Evolutionary conservation across 495 filamentous ascomycete species (phyloP).

Genomic region (Penicillium arizonense): DNA sequence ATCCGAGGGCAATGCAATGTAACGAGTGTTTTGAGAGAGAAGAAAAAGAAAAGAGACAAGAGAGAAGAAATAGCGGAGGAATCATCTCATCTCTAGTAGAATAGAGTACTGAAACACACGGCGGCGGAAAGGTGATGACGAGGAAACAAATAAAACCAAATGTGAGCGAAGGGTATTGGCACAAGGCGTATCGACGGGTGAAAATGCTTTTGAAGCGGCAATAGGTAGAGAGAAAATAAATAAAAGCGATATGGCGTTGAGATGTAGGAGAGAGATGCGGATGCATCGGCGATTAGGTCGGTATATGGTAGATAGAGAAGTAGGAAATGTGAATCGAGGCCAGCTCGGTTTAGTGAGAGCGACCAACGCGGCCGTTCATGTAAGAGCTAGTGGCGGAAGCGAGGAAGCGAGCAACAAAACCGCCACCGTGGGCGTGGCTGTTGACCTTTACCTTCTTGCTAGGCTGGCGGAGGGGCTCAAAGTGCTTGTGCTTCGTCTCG

Average conservation of each 20-base stretch:
- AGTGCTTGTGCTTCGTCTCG: constrained; percentile 21
- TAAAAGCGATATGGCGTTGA: not conserved
- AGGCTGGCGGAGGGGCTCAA: constrained; percentile 31
- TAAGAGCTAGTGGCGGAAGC: constrained; percentile 45
- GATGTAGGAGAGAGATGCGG: not conserved
- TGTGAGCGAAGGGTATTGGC: constrained; percentile 21
- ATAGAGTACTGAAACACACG: not conserved
- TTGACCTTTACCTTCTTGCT: constrained; percentile 44
- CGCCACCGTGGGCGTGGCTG: constrained; percentile 24
- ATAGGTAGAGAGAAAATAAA: constrained; percentile 5
- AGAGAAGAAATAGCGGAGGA: too few species aligned
- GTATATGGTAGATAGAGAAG: not conserved
- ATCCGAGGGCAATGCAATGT: constrained; percentile 6
- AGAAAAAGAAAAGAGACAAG: not conserved
- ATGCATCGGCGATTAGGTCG: constrained; percentile 3
- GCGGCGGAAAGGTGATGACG: constrained; percentile 1
- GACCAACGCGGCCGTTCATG: constrained; percentile 38
- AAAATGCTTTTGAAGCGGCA: constrained; percentile 19
- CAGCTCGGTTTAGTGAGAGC: constrained; percentile 32
- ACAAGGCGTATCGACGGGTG: constrained; percentile 19
- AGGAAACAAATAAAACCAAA: not conserved
- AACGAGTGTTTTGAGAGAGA: constrained; percentile 10
- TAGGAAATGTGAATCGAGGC: constrained; percentile 4
- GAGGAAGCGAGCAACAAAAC: constrained; percentile 45
- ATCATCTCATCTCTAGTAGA: not conserved